A percentile compares a stretch with the other conserved stretches of the same genome.
phyloP scores from a whole-genome alignment of 2,329 filamentous ascomycete species.

The Ceratocystis cubensis region DNA sequence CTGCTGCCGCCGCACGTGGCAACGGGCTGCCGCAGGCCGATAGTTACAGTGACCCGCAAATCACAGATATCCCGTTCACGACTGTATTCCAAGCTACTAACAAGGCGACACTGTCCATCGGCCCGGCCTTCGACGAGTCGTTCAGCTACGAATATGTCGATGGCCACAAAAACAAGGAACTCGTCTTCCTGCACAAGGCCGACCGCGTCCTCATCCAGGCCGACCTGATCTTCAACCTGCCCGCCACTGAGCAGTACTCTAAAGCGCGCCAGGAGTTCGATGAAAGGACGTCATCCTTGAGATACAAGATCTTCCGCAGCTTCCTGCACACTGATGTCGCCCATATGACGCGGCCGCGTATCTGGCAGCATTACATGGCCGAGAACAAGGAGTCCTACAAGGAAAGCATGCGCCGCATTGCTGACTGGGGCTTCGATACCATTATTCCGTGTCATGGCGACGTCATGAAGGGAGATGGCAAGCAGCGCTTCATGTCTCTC shows the following conservation, averaged over 20 bases:
- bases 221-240: slow-evolving; percentile 85
- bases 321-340: slow-evolving; percentile 42
- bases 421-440: slow-evolving; percentile 69
- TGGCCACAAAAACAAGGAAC: slow-evolving; percentile 68
- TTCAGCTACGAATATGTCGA: slow-evolving; percentile 79
- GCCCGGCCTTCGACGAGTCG: slow-evolving; percentile 69
- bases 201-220: slow-evolving; percentile 72
- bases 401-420: slow-evolving; percentile 55
- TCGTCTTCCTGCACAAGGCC: slow-evolving; percentile 76
- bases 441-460: slow-evolving; percentile 92
- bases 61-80: slow-evolving; percentile 45
- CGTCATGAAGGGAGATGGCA: slow-evolving; percentile 60
- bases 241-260: slow-evolving; percentile 73
- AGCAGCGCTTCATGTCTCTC: slow-evolving; percentile 62
- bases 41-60: slow-evolving; percentile 24
- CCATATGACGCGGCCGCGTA: slow-evolving; percentile 53
- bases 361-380: slow-evolving; percentile 59
- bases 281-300: slow-evolving; percentile 23
- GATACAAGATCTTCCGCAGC: slow-evolving; percentile 35
- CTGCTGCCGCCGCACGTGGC: slow-evolving; percentile 28
- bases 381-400: slow-evolving; percentile 56
- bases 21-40: slow-evolving; percentile 30
- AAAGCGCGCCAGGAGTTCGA: slow-evolving; percentile 29
- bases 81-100: slow-evolving; percentile 53
- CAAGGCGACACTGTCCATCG: slow-evolving; percentile 42